Conservation (phyloP, 78 protist species). For the Polysphondylium violaceum region DNA sequence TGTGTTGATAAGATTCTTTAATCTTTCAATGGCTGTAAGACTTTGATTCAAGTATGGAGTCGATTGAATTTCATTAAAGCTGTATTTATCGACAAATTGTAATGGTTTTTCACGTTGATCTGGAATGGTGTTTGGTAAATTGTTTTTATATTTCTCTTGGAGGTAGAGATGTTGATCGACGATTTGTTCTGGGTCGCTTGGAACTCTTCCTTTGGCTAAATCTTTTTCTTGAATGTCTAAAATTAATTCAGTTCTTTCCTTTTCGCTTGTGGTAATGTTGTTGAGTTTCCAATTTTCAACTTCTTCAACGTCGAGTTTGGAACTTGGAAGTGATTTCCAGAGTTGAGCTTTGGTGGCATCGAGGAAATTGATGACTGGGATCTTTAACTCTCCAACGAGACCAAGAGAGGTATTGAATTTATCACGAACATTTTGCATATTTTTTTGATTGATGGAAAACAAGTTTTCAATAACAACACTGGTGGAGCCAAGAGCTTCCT, state of each 20-base stretch:
- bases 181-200: background rate
- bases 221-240: background rate
- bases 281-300: conserved; percentile 48
- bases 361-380: conserved; percentile 21
- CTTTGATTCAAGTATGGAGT: conserved; percentile 23
- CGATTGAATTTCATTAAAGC: conserved; percentile 32
- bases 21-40: background rate
- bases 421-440: conserved; percentile 38
- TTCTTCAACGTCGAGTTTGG: conserved; percentile 4
- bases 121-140: background rate
- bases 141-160: background rate
- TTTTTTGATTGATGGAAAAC: conserved; percentile 65
- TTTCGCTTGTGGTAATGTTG: background rate
- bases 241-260: background rate
- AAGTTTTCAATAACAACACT: conserved; percentile 56
- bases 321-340: conserved; percentile 46
- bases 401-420: conserved; percentile 6
- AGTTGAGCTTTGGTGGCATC: conserved; percentile 23
- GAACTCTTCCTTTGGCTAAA: background rate
- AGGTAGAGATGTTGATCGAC: background rate
- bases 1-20: background rate
- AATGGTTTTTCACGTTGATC: conserved; percentile 35
- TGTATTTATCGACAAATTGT: conserved; percentile 12
- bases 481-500: conserved; percentile 16
- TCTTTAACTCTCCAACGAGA: conserved; percentile 8